phyloP scores from a whole-genome alignment of 1,139 yeast genomes.

The Candida sp. region DNA sequence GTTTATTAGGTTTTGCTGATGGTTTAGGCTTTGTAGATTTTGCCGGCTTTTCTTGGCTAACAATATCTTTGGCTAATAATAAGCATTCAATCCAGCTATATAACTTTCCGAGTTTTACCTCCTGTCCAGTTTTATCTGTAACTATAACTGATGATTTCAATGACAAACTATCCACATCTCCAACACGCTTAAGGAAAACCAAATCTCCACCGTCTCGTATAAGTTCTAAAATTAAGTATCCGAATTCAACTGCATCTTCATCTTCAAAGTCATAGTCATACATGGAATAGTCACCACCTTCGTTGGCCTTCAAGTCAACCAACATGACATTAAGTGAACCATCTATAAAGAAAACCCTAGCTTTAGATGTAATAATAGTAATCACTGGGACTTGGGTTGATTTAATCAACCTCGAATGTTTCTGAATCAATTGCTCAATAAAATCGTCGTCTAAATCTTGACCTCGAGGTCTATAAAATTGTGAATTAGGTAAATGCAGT shows the following conservation, averaged over 20 bases:
- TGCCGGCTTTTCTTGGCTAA: constrained; percentile 9
- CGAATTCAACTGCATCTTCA: constrained; percentile 48
- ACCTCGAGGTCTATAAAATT: constrained; percentile 16
- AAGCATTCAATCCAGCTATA: constrained; percentile 49
- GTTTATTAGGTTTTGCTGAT: constrained; percentile 6
- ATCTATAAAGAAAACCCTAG: constrained; percentile 43
- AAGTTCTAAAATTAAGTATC: constrained; percentile 64
- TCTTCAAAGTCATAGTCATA: constrained; percentile 71
- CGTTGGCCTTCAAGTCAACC: constrained; percentile 45
- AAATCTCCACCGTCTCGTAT: constrained; percentile 54
- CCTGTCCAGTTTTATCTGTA: constrained; percentile 28
- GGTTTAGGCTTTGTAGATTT: constrained; percentile 6
- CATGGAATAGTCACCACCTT: constrained; percentile 66
- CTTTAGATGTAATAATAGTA: constrained; percentile 47
- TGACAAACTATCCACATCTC: constrained; percentile 17
- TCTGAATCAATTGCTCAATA: constrained; percentile 41
- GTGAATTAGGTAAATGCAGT: constrained; percentile 29
- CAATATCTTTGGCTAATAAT: constrained; percentile 41
- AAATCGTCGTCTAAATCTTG: constrained; percentile 30
- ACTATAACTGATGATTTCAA: constrained; percentile 35
- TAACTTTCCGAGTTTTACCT: constrained; percentile 31
- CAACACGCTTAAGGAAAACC: constrained; percentile 50
- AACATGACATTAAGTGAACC: constrained; percentile 34
- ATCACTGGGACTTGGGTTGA: constrained; percentile 35
- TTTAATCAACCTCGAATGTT: constrained; percentile 31